Conservation (phyloP, 495 filamentous ascomycete species). For the Cenococcum geophilum region DNA sequence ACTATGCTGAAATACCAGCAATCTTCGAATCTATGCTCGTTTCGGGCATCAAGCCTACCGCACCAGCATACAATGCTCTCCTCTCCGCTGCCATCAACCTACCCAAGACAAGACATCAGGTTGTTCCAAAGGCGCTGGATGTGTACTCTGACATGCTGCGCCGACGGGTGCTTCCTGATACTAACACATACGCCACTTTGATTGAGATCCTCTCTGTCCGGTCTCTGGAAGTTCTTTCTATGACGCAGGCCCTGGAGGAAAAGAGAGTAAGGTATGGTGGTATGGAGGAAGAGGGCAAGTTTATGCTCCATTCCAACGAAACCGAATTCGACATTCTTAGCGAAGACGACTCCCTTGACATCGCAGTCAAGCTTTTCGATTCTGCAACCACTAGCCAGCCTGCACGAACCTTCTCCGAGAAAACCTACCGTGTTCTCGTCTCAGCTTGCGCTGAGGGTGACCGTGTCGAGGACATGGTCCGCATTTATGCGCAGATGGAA, state of each 20-base stretch:
- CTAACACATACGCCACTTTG: conserved; percentile 77
- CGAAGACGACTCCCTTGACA: conserved; percentile 77
- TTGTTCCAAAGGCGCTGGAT: conserved; percentile 83
- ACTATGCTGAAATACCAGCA: conserved; percentile 78
- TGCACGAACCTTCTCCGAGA: conserved; percentile 54
- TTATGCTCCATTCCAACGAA: conserved; percentile 82
- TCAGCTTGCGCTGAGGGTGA: conserved; percentile 76
- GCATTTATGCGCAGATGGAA: conserved; percentile 87
- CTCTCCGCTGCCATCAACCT: conserved; percentile 75
- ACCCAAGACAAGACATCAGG: conserved; percentile 62
- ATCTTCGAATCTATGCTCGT: conserved; percentile 81
- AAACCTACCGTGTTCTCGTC: conserved; percentile 76
- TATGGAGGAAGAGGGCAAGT: conserved; percentile 78
- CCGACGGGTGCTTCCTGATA: conserved; percentile 72
- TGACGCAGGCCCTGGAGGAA: conserved; percentile 66
- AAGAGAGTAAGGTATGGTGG: conserved; percentile 75
- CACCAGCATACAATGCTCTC: conserved; percentile 83
- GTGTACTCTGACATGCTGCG: conserved; percentile 95
- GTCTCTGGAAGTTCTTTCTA: conserved; percentile 62
- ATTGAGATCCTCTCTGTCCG: conserved; percentile 74
- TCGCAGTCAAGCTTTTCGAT: conserved; percentile 80
- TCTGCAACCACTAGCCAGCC: conserved; percentile 53
- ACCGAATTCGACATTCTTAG: conserved; percentile 72
- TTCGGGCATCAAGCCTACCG: conserved; percentile 68
- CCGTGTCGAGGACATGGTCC: conserved; percentile 78